Percentiles rank a stretch among this genome's conserved stretches.
phyloP scores from a whole-genome alignment of 352 stramenopile genomes.

The Hyaloperonospora arabidopsidis region DNA sequence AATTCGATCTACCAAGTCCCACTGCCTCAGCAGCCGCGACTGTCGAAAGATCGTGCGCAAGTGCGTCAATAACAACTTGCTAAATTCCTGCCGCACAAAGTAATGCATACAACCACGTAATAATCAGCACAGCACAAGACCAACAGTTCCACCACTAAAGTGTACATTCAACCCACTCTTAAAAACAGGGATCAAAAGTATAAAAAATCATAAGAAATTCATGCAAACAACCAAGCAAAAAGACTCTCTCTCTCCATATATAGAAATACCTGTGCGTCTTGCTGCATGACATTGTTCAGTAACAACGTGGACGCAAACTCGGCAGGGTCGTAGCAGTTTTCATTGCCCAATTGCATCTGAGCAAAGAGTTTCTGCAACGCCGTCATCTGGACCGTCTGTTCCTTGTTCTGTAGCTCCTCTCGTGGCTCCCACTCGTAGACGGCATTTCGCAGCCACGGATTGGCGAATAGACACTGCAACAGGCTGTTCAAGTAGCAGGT shows the following conservation, averaged over 20 bases:
- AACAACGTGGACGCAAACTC: slow-evolving; percentile 73
- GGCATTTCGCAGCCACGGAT: slow-evolving; percentile 54
- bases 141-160: too few species aligned
- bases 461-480: slow-evolving; percentile 79
- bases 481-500: slow-evolving; percentile 87
- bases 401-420: slow-evolving; percentile 28
- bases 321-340: slow-evolving; percentile 61
- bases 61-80: slow-evolving; percentile 74
- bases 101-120: too few species aligned
- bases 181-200: background rate
- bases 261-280: slow-evolving; percentile 62
- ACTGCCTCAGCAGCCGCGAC: slow-evolving; percentile 43
- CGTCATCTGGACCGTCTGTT: slow-evolving; percentile 65
- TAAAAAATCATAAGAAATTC: slow-evolving; percentile 5
- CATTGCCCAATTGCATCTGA: slow-evolving; percentile 71
- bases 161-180: too few species aligned
- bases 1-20: slow-evolving; percentile 60
- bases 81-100: slow-evolving; percentile 63
- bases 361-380: slow-evolving; percentile 80
- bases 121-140: too few species aligned
- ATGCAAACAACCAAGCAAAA: background rate
- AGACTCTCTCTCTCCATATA: background rate
- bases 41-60: slow-evolving; percentile 71
- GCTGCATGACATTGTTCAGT: slow-evolving; percentile 77
- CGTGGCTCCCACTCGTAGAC: slow-evolving; percentile 80